A percentile compares a stretch with the other conserved stretches of the same genome.
These are phyloP conservation scores for Gliomastix tumulicola DNA, from an alignment of 2,329 filamentous ascomycete genomes.

Conservation along the genomic window DNA sequence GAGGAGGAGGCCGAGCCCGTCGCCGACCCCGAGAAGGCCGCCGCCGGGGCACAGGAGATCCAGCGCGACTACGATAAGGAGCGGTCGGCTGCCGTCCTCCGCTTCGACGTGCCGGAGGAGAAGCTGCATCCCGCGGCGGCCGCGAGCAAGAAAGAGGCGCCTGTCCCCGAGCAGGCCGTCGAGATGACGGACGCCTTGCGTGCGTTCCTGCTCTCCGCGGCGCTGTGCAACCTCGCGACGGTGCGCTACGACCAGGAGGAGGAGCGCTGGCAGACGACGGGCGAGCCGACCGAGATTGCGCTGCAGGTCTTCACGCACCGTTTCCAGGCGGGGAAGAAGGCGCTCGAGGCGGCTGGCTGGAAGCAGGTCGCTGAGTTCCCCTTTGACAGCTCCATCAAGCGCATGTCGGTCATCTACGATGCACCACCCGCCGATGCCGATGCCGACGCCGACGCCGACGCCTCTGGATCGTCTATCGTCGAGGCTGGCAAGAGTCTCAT, in stretches of 20 bases:
- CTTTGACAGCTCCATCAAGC: constrained; percentile 74
- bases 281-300: constrained; percentile 70
- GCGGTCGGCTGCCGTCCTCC: constrained; percentile 52
- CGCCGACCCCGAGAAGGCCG: constrained; percentile 18
- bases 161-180: constrained; percentile 27
- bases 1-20: constrained; percentile 23
- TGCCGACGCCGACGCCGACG: too few relatives aligned
- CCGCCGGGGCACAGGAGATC: constrained; percentile 20
- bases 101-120: constrained; percentile 55
- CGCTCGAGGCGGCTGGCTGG: constrained; percentile 46
- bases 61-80: constrained; percentile 52
- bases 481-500: constrained; percentile 41
- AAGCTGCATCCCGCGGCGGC: constrained; percentile 35
- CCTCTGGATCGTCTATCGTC: too few relatives aligned
- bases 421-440: constrained; percentile 30
- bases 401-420: constrained; percentile 71
- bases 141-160: constrained; percentile 11
- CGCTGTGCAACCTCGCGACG: constrained; percentile 60
- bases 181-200: constrained; percentile 42
- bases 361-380: constrained; percentile 63
- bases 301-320: constrained; percentile 69
- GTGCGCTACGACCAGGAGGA: constrained; percentile 48
- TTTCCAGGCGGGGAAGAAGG: constrained; percentile 52
- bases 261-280: constrained; percentile 57
- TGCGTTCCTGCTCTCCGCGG: constrained; percentile 46